These are phyloP conservation scores for Cryptosporidium bovis DNA, from an alignment of 169 alveolate genomes.

Conservation along the genomic window DNA sequence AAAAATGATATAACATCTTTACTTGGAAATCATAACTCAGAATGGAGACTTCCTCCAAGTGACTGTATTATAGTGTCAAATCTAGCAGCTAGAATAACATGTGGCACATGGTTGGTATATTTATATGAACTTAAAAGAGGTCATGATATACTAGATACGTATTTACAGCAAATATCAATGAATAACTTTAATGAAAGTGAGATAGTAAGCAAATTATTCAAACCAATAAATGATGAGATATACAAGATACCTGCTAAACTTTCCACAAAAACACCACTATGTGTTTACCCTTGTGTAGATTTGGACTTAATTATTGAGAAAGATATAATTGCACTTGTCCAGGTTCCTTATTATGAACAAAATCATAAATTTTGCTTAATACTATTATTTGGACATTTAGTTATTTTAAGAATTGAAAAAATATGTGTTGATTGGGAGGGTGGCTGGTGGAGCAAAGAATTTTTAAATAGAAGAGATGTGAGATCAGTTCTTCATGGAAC, in stretches of 20 bases:
- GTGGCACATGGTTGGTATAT: conserved; percentile 91
- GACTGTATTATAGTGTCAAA: conserved; percentile 76
- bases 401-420: conserved; percentile 83
- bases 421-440: conserved; percentile 87
- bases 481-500: conserved; percentile 78
- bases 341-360: conserved; percentile 40
- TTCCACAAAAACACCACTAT: conserved; percentile 40
- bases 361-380: conserved; percentile 76
- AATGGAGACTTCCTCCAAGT: conserved; percentile 41
- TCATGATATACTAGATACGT: conserved; percentile 53
- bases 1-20: conserved; percentile 9
- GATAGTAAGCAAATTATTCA: conserved; percentile 37
- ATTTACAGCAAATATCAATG: conserved; percentile 50
- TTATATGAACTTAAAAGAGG: conserved; percentile 86
- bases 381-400: conserved; percentile 83
- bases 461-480: conserved; percentile 88
- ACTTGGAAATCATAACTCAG: background rate
- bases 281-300: conserved; percentile 55
- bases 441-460: conserved; percentile 88
- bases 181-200: conserved; percentile 31
- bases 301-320: conserved; percentile 63
- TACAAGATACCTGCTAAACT: conserved; percentile 66
- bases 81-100: conserved; percentile 87
- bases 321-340: conserved; percentile 35
- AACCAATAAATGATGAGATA: conserved; percentile 47